A percentile compares a stretch with the other conserved stretches of the same genome.
phyloP scores from a whole-genome alignment of 2,329 filamentous ascomycete genomes.

The Venturia asperata region DNA sequence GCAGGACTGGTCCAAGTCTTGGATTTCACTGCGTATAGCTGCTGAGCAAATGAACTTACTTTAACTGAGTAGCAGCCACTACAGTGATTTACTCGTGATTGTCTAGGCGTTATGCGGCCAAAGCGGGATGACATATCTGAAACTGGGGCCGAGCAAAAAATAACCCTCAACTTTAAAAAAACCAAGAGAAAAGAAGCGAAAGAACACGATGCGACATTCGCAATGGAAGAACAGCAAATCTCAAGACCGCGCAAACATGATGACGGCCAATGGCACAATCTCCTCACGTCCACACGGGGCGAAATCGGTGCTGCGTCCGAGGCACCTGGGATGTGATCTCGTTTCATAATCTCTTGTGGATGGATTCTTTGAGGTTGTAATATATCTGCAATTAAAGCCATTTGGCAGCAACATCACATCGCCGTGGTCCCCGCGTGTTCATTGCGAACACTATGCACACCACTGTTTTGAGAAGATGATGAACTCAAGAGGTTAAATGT shows the following conservation, averaged over 20 bases:
- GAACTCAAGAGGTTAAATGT: neutral
- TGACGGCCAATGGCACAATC: neutral
- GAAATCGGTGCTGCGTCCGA: neutral
- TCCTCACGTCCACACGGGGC: neutral
- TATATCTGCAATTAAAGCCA: constrained; percentile 15
- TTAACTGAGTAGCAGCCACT: neutral
- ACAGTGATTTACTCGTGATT: constrained; percentile 1
- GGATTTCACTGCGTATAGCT: neutral
- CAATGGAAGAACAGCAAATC: neutral
- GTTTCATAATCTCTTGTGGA: neutral
- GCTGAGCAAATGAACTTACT: neutral
- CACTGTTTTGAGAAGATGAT: constrained; percentile 15
- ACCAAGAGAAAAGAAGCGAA: neutral
- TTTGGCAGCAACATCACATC: constrained; percentile 1
- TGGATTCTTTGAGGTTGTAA: neutral
- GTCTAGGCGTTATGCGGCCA: constrained; percentile 7
- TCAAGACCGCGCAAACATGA: neutral
- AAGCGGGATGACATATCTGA: constrained; percentile 6
- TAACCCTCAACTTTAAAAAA: neutral
- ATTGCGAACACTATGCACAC: neutral
- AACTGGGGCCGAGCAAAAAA: constrained; percentile 1
- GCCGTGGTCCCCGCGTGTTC: neutral
- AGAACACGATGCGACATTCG: neutral
- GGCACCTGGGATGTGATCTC: neutral
- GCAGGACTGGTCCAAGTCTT: neutral